Evolutionary conservation across 139 green algal genomes (phyloP).

Genomic region (Pseudopediastrum boryanum): DNA sequence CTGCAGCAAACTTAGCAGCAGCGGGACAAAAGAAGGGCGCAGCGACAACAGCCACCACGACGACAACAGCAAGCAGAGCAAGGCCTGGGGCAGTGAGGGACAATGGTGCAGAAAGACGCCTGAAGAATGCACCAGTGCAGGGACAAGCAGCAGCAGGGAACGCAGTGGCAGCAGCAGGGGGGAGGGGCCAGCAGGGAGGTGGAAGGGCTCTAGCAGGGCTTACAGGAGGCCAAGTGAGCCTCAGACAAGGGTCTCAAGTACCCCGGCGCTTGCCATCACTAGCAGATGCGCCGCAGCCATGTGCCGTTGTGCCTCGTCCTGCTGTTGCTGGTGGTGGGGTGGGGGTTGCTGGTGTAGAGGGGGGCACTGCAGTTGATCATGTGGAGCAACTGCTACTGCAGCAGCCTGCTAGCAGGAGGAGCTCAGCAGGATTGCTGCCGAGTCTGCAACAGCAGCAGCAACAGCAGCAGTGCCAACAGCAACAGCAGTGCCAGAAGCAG

Average conservation of each 20-base stretch:
- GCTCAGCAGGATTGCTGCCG: background rate
- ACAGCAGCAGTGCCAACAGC: background rate
- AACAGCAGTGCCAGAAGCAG: background rate
- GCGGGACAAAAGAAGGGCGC: background rate
- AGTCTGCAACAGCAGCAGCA: background rate
- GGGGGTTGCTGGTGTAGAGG: background rate
- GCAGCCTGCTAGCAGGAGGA: background rate
- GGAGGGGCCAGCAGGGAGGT: background rate
- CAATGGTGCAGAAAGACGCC: no score
- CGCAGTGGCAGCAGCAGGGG: background rate
- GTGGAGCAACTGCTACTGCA: constrained; percentile 10
- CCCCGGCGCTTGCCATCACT: constrained; percentile 13
- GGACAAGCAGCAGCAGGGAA: background rate
- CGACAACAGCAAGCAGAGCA: background rate
- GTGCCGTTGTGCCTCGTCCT: background rate
- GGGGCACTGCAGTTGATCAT: constrained; percentile 5
- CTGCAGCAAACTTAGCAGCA: background rate
- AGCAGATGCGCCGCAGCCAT: background rate
- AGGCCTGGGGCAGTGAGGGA: no score
- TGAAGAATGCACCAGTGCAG: no score
- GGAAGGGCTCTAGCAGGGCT: background rate
- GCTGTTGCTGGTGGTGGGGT: background rate
- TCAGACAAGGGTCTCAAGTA: background rate
- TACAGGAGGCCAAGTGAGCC: background rate
- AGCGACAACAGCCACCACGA: no score